Evolutionary conservation across 2,329 filamentous ascomycete species (phyloP).

Genomic region (Aspergillus fumigatus): DNA sequence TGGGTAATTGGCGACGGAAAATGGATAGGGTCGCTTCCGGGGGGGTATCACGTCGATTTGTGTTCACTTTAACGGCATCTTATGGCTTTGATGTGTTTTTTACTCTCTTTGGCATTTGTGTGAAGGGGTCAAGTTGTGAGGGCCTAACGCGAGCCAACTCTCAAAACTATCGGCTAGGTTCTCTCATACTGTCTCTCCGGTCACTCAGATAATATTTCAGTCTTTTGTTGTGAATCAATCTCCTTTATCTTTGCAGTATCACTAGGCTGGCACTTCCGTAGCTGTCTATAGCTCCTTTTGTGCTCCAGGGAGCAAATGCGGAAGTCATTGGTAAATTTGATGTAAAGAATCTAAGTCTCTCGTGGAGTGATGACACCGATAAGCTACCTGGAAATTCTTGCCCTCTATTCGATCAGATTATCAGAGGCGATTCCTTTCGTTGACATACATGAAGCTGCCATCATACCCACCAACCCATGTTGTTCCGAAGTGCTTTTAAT

Average conservation of each 20-base stretch:
- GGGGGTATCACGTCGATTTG: slow-evolving; percentile 41
- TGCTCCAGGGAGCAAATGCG: not conserved
- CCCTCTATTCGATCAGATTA: not conserved
- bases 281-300: not conserved
- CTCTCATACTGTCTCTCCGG: not conserved
- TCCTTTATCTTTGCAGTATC: not conserved
- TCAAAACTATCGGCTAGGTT: not conserved
- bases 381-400: not conserved
- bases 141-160: not conserved
- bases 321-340: no score
- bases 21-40: slow-evolving; percentile 46
- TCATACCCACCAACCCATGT: not conserved
- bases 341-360: not conserved
- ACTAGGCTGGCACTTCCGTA: not conserved
- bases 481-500: not conserved
- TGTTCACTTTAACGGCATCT: slow-evolving; percentile 17
- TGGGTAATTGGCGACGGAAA: slow-evolving; percentile 37
- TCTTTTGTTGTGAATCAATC: not conserved
- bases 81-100: not conserved
- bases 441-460: not conserved
- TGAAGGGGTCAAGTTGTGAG: not conserved
- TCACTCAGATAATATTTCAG: not conserved
- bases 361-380: not conserved
- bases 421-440: not conserved
- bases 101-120: slow-evolving; percentile 8